Base-by-base conservation (phyloP, 768 basidiomycete genomes). In the Saitozyma sp. region DNA sequence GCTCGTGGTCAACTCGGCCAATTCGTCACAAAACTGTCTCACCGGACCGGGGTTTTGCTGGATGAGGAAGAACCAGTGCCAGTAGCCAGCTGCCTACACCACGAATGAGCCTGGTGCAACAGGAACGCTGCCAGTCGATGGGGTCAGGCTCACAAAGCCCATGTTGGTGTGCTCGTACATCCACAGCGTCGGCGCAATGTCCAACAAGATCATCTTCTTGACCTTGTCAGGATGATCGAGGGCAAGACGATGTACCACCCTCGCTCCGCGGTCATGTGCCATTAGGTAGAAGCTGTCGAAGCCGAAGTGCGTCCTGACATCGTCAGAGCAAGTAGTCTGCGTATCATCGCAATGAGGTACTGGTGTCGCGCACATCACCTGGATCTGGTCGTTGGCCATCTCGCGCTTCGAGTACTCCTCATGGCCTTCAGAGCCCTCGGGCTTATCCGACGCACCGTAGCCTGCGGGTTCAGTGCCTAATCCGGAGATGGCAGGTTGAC, bases 171-270 rank as follows among this genome's bases (percentile, higher is more conserved):
- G 17, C 38, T 68, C 70, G 58, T 75, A 78, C 66, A 76, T 74
- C 19, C 58, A 69, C 16, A 74, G 46, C 16, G 78, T 79, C 0
- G 77, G 78, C 11, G 71, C 74, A n/a, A 79, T 79, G 65, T 79
- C 78, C 46, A 78, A 65, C 38, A 77, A 29, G 61, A 73, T 67
- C 54, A 78, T 48, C 39, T 64, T 65, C 45, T 63, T 56, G 16
- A 79, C 69, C 1, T 57, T 61, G 6, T 64, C 52, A 0, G 76
- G 73, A 37, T 70, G 59, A 55, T 79, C 78, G 6, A 77, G 54
- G 9, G 71, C 74, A 16, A 79, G 54, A 6, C 78, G 66, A 63
- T 79, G 78, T 2, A 73, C 65, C 2, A 79, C 77, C 43, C 78
- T 58, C 0, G 73, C 77, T 9, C 78, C 77, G 38, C 78, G 65